phyloP scores from a whole-genome alignment of 805 yeast species.

The Lipomyces chichibuensis region DNA sequence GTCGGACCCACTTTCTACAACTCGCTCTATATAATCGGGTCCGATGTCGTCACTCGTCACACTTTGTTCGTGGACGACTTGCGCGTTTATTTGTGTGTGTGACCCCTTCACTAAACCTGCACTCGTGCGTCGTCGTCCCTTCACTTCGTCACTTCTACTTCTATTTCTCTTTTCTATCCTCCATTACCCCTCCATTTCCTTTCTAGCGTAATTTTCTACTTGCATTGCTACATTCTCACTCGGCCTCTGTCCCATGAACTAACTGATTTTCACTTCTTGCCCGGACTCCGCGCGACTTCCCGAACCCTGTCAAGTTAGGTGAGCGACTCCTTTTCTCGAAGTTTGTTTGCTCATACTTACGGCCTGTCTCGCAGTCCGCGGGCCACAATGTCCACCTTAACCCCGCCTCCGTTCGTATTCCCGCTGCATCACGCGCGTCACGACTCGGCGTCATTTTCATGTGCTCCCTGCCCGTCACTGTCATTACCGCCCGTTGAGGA shows the following conservation, averaged over 20 bases:
- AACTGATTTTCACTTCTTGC: neutral
- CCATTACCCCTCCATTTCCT: neutral
- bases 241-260: neutral
- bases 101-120: neutral
- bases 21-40: neutral
- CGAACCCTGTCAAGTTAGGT: neutral
- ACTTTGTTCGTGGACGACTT: neutral
- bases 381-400: conserved; percentile 8
- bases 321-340: neutral
- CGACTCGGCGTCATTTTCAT: conserved; percentile 3
- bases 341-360: neutral
- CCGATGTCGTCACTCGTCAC: neutral
- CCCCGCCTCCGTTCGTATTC: conserved; percentile 20
- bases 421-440: conserved; percentile 17
- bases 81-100: neutral
- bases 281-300: neutral
- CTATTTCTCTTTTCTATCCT: neutral
- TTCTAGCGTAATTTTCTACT: neutral
- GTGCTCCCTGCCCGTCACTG: conserved; percentile 6
- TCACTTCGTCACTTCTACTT: neutral
- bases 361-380: neutral
- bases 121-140: neutral
- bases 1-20: neutral
- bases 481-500: conserved; percentile 1
- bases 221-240: neutral